Evolutionary conservation across 148 eudicot genomes (phyloP), one percentile per base, ranked within the genome.

Genomic region (Cornus florida): DNA sequence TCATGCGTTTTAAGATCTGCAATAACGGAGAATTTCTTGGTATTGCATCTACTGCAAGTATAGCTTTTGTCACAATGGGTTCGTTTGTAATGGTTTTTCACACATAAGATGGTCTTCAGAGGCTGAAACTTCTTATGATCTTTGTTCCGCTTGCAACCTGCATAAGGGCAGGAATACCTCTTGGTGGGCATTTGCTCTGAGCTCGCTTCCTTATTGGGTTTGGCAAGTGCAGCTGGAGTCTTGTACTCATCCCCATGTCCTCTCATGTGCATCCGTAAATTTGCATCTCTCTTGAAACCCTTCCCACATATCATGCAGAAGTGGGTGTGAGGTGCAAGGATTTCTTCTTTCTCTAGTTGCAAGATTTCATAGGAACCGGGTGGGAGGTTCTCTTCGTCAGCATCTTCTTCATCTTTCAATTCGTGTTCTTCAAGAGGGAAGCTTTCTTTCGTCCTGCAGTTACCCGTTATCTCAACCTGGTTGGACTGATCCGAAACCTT

Each of bases 1-100:
- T 95, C 99, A 77, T 95, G 99, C 59, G 99, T 95, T 81, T 93
- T 95, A 41, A 95, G 92, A 84, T 95, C 99, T 35, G 99, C 99
- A 78, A 95, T 88, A 11, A 95, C 99, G 0, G 99, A 95, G 80
- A 95, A 95, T 72, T 89, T 95, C 86, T 95, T 95, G 23, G 90
- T 85, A 69, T 95, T 85, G 89, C 99, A 95, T 78, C 99, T 82
- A 69, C 97, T 93, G 80, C 99, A 95, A 73, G 85, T 93, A 85
- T 92, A 93, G 77, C 90, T 93, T 76, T 95, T 95, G 81, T 95
- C 99, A 50, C 99, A 95, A 74, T 95, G 97, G 74, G 97, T 95
- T 84, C 99, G 87, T 85, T 93, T 95, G 81, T 93, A 95, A 75
- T 95, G 99, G 83, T 95, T 95, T 68, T 93, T 95, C 67, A 95